These are phyloP conservation scores for Heritiera littoralis DNA, from an alignment of 345 rosid genomes.

Conservation along the genomic window DNA sequence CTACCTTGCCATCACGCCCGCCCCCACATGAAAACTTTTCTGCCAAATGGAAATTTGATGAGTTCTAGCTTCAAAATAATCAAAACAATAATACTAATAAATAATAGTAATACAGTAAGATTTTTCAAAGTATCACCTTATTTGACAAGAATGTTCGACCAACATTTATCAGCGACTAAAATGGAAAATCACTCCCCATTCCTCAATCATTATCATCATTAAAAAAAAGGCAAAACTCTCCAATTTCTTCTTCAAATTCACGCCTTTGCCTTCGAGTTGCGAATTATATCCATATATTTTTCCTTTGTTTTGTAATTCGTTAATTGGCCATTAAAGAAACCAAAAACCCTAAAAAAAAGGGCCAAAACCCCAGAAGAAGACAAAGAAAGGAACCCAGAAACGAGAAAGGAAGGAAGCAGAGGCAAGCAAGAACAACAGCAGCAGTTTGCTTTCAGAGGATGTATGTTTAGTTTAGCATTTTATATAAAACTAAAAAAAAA, in stretches of 20 bases:
- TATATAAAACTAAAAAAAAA: neutral
- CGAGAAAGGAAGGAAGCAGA: conserved; percentile 39
- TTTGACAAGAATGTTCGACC: conserved; percentile 16
- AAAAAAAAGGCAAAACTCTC: neutral
- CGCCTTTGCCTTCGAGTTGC: neutral
- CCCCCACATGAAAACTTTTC: neutral
- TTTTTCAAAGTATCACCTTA: conserved; percentile 11
- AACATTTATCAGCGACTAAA: neutral
- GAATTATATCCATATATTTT: neutral
- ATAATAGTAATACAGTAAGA: neutral
- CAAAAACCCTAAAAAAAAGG: conserved; percentile 8
- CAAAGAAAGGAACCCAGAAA: conserved; percentile 22
- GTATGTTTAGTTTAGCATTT: conserved; percentile 42
- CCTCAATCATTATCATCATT: neutral
- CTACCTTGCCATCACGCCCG: neutral
- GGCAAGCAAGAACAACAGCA: conserved; percentile 32
- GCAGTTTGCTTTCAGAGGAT: conserved; percentile 49
- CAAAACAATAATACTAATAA: neutral
- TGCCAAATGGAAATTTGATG: conserved; percentile 13
- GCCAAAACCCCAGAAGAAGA: conserved; percentile 28
- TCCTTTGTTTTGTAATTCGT: conserved; percentile 10
- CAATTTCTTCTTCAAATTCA: conserved; percentile 2
- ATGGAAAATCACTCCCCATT: conserved; percentile 4
- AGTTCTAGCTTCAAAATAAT: neutral
- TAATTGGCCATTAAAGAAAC: conserved; percentile 29